These are phyloP conservation scores for Apiospora marii DNA, from an alignment of 2,329 filamentous ascomycete species.

Conservation along the genomic window DNA sequence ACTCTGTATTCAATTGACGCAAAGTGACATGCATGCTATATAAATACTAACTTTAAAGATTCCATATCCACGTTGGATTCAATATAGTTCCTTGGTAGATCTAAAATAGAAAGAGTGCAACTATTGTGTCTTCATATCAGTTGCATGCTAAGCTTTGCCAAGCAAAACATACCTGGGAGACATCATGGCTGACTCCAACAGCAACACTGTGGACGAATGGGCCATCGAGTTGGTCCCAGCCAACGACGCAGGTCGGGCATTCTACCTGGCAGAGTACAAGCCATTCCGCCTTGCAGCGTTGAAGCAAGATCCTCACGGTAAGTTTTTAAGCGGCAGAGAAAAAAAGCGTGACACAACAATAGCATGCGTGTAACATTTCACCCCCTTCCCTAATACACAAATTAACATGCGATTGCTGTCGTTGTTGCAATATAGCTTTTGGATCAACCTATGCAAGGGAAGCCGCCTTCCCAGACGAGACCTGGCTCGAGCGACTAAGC, in stretches of 20 bases:
- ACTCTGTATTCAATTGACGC: not conserved
- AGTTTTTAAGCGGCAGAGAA: conserved; percentile 29
- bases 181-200: not conserved
- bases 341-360: conserved; percentile 24
- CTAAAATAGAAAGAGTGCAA: not conserved
- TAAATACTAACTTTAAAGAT: not conserved
- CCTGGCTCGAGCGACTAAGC: conserved; percentile 46
- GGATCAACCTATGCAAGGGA: conserved; percentile 48
- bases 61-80: not conserved
- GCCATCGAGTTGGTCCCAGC: conserved; percentile 34
- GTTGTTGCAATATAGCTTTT: conserved; percentile 39
- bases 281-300: conserved; percentile 41
- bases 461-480: conserved; percentile 43
- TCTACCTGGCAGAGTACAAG: conserved; percentile 41
- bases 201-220: conserved; percentile 30
- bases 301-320: conserved; percentile 33
- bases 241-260: conserved; percentile 37
- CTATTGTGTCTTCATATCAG: not conserved
- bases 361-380: not conserved
- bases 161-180: no score
- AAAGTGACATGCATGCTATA: not conserved
- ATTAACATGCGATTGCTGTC: not conserved
- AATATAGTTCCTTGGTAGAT: not conserved
- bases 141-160: not conserved
- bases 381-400: not conserved